These are phyloP conservation scores for Trichoderma oligosporum DNA, from an alignment of 2,329 filamentous ascomycete genomes.

Conservation along the genomic window DNA sequence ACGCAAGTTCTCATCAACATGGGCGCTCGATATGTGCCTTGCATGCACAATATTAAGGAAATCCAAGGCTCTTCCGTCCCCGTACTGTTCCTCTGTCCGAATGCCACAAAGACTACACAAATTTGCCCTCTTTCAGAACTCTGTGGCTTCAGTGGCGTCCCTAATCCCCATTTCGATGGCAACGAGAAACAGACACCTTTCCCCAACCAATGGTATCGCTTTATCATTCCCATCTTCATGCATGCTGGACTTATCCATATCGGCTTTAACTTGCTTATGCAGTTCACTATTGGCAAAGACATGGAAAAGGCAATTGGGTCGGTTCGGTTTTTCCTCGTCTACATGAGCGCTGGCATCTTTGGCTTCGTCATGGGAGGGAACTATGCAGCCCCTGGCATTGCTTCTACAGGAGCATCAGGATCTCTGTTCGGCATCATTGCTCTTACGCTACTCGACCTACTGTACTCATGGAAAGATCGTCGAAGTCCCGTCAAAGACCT, in stretches of 20 bases:
- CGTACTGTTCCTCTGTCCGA: conserved; percentile 75
- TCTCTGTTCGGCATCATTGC: conserved; percentile 89
- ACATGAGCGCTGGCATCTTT: conserved; percentile 88
- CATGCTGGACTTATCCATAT: conserved; percentile 94
- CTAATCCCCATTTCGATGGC: conserved; percentile 60
- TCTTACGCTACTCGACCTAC: conserved; percentile 78
- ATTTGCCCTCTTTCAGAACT: conserved; percentile 72
- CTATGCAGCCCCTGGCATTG: conserved; percentile 75
- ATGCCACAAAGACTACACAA: conserved; percentile 59
- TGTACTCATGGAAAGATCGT: conserved; percentile 88
- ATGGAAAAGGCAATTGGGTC: conserved; percentile 90
- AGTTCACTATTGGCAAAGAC: conserved; percentile 83
- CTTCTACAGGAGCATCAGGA: conserved; percentile 86
- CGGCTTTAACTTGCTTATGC: conserved; percentile 88
- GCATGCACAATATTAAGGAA: conserved; percentile 79
- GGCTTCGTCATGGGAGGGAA: conserved; percentile 94
- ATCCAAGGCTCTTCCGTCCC: conserved; percentile 51
- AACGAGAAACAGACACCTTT: conserved; percentile 49
- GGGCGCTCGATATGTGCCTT: conserved; percentile 87
- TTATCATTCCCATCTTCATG: conserved; percentile 92
- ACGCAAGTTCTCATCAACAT: conserved; percentile 91
- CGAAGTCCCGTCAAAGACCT: conserved; percentile 74
- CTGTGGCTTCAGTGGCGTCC: conserved; percentile 75
- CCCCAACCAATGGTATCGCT: conserved; percentile 95
- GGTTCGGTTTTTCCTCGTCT: conserved; percentile 83